phyloP scores from a whole-genome alignment of 352 stramenopile species.

The Globisporangium polare region DNA sequence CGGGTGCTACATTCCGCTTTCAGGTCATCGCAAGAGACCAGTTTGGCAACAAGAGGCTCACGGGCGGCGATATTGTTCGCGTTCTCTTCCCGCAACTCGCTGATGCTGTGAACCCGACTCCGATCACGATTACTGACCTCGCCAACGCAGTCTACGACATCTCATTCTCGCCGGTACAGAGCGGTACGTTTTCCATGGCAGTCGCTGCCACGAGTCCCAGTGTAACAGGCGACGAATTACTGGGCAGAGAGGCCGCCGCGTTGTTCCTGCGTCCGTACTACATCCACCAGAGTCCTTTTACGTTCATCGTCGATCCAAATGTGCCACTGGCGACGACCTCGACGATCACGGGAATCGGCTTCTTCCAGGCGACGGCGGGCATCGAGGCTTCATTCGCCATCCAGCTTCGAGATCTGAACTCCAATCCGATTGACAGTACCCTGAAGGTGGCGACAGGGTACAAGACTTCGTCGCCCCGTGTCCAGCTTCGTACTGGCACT shows the following conservation, averaged over 20 bases:
- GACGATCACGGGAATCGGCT: conserved; percentile 30
- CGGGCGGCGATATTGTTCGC: conserved; percentile 36
- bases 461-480: conserved; percentile 8
- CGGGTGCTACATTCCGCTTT: conserved; percentile 26
- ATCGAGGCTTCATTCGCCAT: conserved; percentile 25
- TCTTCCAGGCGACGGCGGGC: conserved; percentile 33
- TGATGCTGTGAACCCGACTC: conserved; percentile 6
- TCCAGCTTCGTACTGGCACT: conserved; percentile 2
- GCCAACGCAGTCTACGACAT: conserved; percentile 41
- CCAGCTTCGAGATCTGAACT: conserved; percentile 36
- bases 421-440: conserved; percentile 20
- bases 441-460: neutral
- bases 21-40: conserved; percentile 32
- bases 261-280: conserved; percentile 33
- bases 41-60: conserved; percentile 32
- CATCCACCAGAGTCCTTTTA: conserved; percentile 43
- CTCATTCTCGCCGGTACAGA: conserved; percentile 28
- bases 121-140: conserved; percentile 26
- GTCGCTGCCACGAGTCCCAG: conserved; percentile 28
- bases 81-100: conserved; percentile 32
- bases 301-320: conserved; percentile 36
- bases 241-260: conserved; percentile 19
- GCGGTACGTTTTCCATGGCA: conserved; percentile 35
- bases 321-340: conserved; percentile 21
- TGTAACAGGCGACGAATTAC: conserved; percentile 16